Percentiles rank a stretch among this genome's conserved stretches.
phyloP scores from a whole-genome alignment of 495 filamentous ascomycete genomes.

The Trichodelitschia bisporula region DNA sequence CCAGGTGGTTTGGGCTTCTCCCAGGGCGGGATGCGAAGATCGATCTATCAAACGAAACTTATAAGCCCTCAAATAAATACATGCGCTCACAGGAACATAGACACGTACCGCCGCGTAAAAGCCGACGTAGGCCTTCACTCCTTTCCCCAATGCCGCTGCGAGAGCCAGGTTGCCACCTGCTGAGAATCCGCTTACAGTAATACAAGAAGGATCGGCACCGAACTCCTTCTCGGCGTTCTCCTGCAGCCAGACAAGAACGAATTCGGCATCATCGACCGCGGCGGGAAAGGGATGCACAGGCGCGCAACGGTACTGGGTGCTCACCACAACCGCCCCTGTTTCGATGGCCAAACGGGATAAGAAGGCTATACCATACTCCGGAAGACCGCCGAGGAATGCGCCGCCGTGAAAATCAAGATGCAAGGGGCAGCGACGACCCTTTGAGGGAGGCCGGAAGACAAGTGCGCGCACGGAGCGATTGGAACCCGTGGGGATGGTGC shows the following conservation, averaged over 20 bases:
- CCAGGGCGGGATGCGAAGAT: slow-evolving; percentile 13
- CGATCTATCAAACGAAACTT: too few relatives aligned
- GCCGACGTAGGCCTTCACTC: slow-evolving; percentile 3
- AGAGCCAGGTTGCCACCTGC: slow-evolving; percentile 14
- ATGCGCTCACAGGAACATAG: too few relatives aligned
- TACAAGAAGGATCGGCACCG: slow-evolving; percentile 9
- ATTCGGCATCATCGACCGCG: slow-evolving; percentile 10
- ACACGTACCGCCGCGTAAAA: slow-evolving; percentile 1
- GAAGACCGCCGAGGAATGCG: slow-evolving; percentile 14
- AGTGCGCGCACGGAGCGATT: slow-evolving; percentile 3
- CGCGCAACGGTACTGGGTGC: slow-evolving; percentile 3
- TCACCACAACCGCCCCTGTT: slow-evolving; percentile 15
- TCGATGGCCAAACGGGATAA: slow-evolving; percentile 8
- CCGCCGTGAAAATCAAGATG: slow-evolving; percentile 17
- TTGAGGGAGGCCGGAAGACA: slow-evolving; percentile 5
- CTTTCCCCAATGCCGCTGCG: slow-evolving; percentile 8
- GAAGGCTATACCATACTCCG: slow-evolving; percentile 10
- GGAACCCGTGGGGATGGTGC: slow-evolving; percentile 3
- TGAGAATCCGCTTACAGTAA: slow-evolving; percentile 13
- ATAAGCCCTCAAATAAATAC: too few relatives aligned
- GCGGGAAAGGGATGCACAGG: slow-evolving; percentile 6
- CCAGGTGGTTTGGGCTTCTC: slow-evolving; percentile 13
- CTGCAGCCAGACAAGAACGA: slow-evolving; percentile 9
- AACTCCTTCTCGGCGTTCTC: slow-evolving; percentile 9
- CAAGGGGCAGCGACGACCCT: slow-evolving; percentile 8